Evolutionary conservation across 805 yeast genomes (phyloP).

Genomic region (Metschnikowia borealis): DNA sequence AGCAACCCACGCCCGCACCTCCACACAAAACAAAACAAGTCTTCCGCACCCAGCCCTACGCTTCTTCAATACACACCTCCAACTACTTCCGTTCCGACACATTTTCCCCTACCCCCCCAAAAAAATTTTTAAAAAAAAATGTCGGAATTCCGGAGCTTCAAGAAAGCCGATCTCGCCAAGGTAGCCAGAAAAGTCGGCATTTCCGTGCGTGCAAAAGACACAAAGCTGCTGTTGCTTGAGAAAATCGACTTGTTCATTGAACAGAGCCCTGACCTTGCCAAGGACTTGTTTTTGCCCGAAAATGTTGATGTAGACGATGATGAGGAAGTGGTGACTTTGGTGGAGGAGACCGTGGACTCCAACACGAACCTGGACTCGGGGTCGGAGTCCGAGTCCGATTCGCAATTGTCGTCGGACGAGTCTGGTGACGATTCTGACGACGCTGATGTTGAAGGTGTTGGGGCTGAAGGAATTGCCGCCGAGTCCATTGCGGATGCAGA

Average conservation of each 20-base stretch:
- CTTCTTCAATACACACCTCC: background rate
- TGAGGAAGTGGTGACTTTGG: conserved; percentile 34
- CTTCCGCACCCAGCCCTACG: background rate
- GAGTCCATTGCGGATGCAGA: conserved; percentile 19
- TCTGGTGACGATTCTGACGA: too few species aligned
- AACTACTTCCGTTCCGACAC: background rate
- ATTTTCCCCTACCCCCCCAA: conserved; percentile 8
- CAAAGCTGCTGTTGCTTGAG: conserved; percentile 39
- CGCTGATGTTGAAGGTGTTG: background rate
- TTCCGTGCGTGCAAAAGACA: conserved; percentile 34
- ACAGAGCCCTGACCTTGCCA: conserved; percentile 23
- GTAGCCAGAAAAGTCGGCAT: conserved; percentile 35
- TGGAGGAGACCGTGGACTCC: conserved; percentile 27
- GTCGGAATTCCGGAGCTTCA: conserved; percentile 34
- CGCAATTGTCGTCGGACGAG: background rate
- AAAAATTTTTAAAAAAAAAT: conserved; percentile 5
- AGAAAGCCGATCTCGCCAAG: conserved; percentile 38
- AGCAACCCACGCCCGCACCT: conserved; percentile 4
- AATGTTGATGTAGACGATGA: conserved; percentile 21
- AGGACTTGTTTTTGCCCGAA: conserved; percentile 21
- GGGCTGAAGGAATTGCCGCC: background rate
- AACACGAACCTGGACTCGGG: conserved; percentile 17
- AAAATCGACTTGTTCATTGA: conserved; percentile 31
- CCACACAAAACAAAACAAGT: conserved; percentile 16
- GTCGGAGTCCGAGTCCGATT: background rate